Evolutionary conservation across 768 basidiomycete species (phyloP).

Genomic region (Suillus bovinus): DNA sequence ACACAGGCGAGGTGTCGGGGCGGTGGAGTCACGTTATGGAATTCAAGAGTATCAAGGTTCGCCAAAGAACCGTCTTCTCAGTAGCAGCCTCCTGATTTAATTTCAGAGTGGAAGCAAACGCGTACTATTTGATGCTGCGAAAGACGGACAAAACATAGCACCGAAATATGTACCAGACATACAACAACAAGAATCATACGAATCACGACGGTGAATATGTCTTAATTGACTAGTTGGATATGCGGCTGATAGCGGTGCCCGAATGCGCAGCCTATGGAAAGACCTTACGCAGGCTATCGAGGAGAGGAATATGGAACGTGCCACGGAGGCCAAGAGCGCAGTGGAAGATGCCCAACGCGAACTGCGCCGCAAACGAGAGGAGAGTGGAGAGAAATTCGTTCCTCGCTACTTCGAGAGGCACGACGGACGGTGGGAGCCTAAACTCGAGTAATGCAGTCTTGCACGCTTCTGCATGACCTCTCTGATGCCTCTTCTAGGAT

Average conservation of each 20-base stretch:
- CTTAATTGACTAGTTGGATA: slow-evolving; percentile 4
- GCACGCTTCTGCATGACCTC: slow-evolving; percentile 1
- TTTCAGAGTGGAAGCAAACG: slow-evolving; percentile 66
- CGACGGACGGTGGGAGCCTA: slow-evolving; percentile 83
- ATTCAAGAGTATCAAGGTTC: slow-evolving; percentile 68
- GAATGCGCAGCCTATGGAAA: slow-evolving; percentile 65
- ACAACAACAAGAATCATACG: slow-evolving; percentile 84
- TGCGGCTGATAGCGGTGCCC: neutral
- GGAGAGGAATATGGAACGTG: slow-evolving; percentile 90
- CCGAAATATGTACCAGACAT: slow-evolving; percentile 87
- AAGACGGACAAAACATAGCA: slow-evolving; percentile 70
- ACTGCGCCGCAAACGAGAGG: slow-evolving; percentile 69
- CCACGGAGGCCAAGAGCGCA: slow-evolving; percentile 83
- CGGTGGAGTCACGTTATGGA: slow-evolving; percentile 93
- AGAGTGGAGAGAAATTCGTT: slow-evolving; percentile 64
- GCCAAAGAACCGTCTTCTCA: slow-evolving; percentile 16
- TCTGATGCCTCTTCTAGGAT: slow-evolving; percentile 46
- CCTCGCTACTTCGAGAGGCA: slow-evolving; percentile 79
- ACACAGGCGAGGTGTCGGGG: slow-evolving; percentile 85
- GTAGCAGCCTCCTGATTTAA: neutral
- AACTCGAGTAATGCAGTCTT: slow-evolving; percentile 56
- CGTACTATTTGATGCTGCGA: slow-evolving; percentile 80
- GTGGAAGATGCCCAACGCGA: slow-evolving; percentile 95
- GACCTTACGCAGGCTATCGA: slow-evolving; percentile 84
- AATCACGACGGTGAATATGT: slow-evolving; percentile 72